Percentiles rank a stretch among this genome's conserved stretches.
Conservation (phyloP, 352 stramenopile species). For the Globisporangium parvum region DNA sequence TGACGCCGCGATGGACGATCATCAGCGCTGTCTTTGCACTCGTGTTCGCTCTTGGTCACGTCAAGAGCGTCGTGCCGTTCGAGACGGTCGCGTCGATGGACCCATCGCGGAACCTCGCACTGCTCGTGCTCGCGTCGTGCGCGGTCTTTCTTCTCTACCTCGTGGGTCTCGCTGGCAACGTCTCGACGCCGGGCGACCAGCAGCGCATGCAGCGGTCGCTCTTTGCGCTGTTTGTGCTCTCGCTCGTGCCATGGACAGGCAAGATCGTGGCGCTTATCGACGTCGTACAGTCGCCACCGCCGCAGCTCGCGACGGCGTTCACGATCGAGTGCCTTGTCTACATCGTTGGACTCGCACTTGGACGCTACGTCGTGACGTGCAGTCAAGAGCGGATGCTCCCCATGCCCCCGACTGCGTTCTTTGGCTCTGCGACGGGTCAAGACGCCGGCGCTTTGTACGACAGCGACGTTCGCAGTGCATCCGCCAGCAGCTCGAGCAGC, state of each 20-base stretch:
- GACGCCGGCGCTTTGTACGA: conserved; percentile 37
- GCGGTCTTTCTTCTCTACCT: conserved; percentile 43
- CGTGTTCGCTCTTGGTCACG: conserved; percentile 34
- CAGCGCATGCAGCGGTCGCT: conserved; percentile 51
- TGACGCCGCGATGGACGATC: conserved; percentile 41
- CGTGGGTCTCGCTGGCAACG: conserved; percentile 33
- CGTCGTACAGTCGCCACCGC: conserved; percentile 34
- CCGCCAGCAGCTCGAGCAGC: conserved; percentile 2
- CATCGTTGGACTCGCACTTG: conserved; percentile 30
- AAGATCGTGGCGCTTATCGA: conserved; percentile 56
- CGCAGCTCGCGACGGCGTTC: conserved; percentile 33
- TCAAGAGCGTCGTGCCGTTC: conserved; percentile 22
- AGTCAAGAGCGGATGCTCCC: conserved; percentile 58
- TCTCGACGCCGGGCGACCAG: conserved; percentile 34
- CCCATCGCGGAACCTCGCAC: conserved; percentile 32
- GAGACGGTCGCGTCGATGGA: conserved; percentile 16
- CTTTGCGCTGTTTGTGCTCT: conserved; percentile 47
- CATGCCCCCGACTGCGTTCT: conserved; percentile 69
- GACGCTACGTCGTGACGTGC: conserved; percentile 37
- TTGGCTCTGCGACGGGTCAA: conserved; percentile 43
- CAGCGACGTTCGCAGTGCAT: conserved; percentile 15
- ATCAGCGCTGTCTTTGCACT: conserved; percentile 29
- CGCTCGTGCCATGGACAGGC: conserved; percentile 53
- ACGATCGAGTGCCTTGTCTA: conserved; percentile 36
- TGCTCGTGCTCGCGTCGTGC: conserved; percentile 45